Evolutionary conservation across 176 grass and related monocot species (phyloP).

Genomic region (Avena insularis): DNA sequence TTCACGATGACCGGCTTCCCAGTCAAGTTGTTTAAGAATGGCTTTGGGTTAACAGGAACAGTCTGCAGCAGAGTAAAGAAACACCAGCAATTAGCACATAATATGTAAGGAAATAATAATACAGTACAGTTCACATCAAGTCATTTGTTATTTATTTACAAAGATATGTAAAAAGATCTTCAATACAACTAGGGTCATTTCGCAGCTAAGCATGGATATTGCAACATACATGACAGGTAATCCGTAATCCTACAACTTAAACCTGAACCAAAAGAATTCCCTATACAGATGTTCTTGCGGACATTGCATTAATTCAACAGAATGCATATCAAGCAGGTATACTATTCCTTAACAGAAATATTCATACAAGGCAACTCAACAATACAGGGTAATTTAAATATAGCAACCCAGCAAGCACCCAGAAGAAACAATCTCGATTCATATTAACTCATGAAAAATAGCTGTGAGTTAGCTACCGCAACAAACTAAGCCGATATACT

Average conservation of each 20-base stretch:
- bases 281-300: not conserved
- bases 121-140: not conserved
- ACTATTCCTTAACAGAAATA: not conserved
- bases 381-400: not conserved
- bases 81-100: not conserved
- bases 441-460: not conserved
- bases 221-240: not conserved
- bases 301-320: not conserved
- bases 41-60: conserved; percentile 88
- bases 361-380: not conserved
- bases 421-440: not conserved
- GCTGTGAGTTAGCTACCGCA: not conserved
- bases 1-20: conserved; percentile 87
- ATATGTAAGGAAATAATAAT: not conserved
- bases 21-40: conserved; percentile 90
- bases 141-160: not conserved
- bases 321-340: conserved; percentile 4
- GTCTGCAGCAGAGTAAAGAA: conserved; percentile 53
- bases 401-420: not conserved
- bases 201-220: not conserved
- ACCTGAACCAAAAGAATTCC: not conserved
- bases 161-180: not conserved
- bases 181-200: too few species aligned
- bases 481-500: not conserved
- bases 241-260: not conserved